Evolutionary conservation across 169 alveolate genomes (phyloP).

Genomic region (Blepharisma undulans): DNA sequence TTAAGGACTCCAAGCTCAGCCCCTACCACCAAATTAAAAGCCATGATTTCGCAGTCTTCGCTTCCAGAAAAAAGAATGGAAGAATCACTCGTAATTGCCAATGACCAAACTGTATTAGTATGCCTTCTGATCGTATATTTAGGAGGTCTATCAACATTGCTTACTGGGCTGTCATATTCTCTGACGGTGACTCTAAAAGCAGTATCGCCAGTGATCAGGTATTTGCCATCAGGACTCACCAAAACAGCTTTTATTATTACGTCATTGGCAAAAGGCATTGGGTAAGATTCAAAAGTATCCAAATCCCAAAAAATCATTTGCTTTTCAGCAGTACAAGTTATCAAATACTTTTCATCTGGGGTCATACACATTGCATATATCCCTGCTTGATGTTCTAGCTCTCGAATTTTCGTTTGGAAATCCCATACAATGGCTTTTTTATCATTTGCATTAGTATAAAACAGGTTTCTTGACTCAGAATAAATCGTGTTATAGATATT

Average conservation of each 20-base stretch:
- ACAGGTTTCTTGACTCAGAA: neutral
- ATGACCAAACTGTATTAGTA: neutral
- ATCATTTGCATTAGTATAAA: neutral
- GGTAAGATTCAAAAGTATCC: neutral
- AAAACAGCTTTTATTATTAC: neutral
- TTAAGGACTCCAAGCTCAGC: neutral
- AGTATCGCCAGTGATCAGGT: neutral
- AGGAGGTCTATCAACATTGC: neutral
- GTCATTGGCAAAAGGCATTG: neutral
- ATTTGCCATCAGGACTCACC: constrained; percentile 3
- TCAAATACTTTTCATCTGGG: neutral
- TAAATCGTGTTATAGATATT: neutral
- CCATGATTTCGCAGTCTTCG: neutral
- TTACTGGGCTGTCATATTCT: neutral
- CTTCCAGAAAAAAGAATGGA: neutral
- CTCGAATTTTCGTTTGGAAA: neutral
- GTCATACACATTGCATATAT: neutral
- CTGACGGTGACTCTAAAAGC: neutral
- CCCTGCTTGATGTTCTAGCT: neutral
- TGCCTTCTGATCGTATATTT: neutral
- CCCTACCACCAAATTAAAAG: neutral
- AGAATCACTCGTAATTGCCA: neutral
- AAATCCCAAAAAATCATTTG: neutral
- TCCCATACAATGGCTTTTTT: neutral
- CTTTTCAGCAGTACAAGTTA: neutral